Base-by-base conservation (phyloP, 345 rosid species). In the Citrus trifoliata region DNA sequence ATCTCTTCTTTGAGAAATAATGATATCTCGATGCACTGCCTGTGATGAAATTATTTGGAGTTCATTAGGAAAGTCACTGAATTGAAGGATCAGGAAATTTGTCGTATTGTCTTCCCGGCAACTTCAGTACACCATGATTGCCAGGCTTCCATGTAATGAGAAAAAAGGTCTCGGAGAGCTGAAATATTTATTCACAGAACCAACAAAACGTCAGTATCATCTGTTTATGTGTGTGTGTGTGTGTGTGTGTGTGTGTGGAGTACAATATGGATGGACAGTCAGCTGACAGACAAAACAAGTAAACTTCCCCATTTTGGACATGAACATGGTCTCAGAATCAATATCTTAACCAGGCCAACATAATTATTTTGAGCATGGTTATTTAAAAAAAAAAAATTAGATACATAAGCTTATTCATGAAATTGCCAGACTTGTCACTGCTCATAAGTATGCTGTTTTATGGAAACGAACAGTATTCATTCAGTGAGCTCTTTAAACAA, bases 91-190 rank as follows among this genome's bases (percentile, higher is more conserved):
- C 73, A 88, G 27, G 87, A 82, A 62, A 79, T 82, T 71, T 82
- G 64, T n/a, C 84, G 82, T 75, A 74, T 67, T 28, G 89, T 85
- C 76, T 85, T 86, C 80, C 79, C 90, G 18, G 88, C 91, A 53
- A 92, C 91, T 88, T 92, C 93, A 10, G 89, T 83, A 86, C 84
- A 92, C 97, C 98, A 95, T 79, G 93, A 86, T 74, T 88, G 85
- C 98, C 98, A 95, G 40, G 98, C 99, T 71, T 93, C 97, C 91
- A 86, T 85, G 85, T 92, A 95, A 87, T 95, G 98, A 37, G 86
- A 80, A 81, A 95, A 95, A 24, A 95, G 93, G 28, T 93, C 99
- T 83, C 79, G 86, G 82, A 92, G 77, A 71, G 93, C 98, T 93
- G 92, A 79, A 86, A 86, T 71, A 76, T 27, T 46, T 71, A 68